Evolutionary conservation across 2,329 filamentous ascomycete species (phyloP).

Genomic region (Eutypella sp.): DNA sequence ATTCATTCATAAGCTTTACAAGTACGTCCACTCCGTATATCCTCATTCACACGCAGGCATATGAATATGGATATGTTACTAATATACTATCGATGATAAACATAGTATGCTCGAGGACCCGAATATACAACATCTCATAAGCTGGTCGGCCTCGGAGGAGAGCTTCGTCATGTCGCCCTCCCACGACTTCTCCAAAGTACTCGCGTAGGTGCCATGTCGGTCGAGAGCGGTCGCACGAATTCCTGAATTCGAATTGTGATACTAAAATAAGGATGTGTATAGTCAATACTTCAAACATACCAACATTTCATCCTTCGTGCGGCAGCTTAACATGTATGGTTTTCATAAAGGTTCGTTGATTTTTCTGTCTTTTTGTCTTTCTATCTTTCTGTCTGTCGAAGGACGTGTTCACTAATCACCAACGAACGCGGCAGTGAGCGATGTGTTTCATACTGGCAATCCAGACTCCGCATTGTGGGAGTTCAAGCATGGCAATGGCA

Average conservation of each 20-base stretch:
- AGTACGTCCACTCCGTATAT: conserved; percentile 51
- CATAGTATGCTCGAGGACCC: conserved; percentile 92
- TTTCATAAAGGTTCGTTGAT: conserved; percentile 83
- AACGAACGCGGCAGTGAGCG: conserved; percentile 64
- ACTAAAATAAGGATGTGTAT: conserved; percentile 17
- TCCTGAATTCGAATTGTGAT: conserved; percentile 7
- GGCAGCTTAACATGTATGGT: conserved; percentile 98
- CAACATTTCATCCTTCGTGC: conserved; percentile 97
- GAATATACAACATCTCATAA: conserved; percentile 90
- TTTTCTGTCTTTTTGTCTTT: background rate
- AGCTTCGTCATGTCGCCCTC: conserved; percentile 99
- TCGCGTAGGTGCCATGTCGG: conserved; percentile 81
- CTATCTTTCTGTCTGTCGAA: background rate
- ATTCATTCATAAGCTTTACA: conserved; percentile 98
- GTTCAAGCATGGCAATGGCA: conserved; percentile 96
- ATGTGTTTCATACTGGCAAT: conserved; percentile 93
- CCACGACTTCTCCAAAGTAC: conserved; percentile 94
- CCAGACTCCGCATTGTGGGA: conserved; percentile 96
- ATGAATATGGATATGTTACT: conserved; percentile 6
- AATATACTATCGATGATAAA: too few relatives aligned
- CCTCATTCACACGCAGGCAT: too few relatives aligned
- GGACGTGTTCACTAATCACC: conserved; percentile 14
- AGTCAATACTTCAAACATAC: conserved; percentile 99
- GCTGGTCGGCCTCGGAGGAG: conserved; percentile 89
- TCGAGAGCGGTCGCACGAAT: too few relatives aligned